phyloP scores from a whole-genome alignment of 225 moss, liverwort and hornwort genomes.

The Thuidium tamariscinum region DNA sequence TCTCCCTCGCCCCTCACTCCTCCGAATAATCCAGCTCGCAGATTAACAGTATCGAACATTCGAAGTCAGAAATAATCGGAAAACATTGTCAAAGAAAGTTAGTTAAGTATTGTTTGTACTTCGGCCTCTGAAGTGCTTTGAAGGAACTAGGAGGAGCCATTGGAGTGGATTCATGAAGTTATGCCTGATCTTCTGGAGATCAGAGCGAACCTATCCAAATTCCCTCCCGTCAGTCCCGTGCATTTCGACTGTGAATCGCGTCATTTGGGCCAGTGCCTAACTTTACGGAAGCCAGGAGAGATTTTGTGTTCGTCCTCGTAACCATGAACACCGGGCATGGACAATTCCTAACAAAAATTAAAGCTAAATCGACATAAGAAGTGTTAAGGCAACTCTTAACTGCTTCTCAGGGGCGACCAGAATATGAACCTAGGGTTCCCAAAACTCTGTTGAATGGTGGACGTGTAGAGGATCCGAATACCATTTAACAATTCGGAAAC shows the following conservation, averaged over 20 bases:
- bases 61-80: background rate
- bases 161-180: background rate
- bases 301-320: background rate
- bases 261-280: background rate
- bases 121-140: background rate
- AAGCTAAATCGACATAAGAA: background rate
- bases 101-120: background rate
- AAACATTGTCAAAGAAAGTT: background rate
- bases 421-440: background rate
- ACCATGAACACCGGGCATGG: background rate
- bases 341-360: background rate
- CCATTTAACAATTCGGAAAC: background rate
- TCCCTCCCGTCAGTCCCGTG: background rate
- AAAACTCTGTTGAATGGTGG: background rate
- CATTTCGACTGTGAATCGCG: background rate
- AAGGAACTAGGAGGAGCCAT: background rate
- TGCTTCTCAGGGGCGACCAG: background rate
- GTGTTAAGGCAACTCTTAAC: background rate
- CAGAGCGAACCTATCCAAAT: background rate
- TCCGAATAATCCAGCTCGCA: background rate
- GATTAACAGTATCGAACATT: background rate
- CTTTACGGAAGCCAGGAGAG: background rate
- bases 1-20: background rate
- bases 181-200: background rate
- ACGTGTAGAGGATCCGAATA: background rate